Percentiles rank a stretch among this genome's conserved stretches.
phyloP scores from a whole-genome alignment of 306 rosid genomes.

The Acacia confusa region DNA sequence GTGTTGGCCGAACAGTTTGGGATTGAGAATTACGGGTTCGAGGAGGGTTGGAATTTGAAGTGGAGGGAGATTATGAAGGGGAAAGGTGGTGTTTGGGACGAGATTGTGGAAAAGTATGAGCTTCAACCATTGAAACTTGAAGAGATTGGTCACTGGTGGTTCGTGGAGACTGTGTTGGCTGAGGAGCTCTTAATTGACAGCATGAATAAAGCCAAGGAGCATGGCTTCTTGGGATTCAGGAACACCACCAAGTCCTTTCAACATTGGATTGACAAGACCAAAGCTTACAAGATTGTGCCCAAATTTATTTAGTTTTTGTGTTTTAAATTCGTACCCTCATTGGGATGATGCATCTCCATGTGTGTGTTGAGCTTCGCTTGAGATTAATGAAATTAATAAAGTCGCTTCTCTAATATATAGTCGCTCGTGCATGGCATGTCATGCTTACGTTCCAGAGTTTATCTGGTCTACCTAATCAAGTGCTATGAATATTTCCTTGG shows the following conservation, averaged over 20 bases:
- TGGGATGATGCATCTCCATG: background rate
- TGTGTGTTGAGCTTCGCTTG: background rate
- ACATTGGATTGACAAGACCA: conserved; percentile 53
- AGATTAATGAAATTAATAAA: background rate
- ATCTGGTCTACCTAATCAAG: background rate
- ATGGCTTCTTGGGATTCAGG: conserved; percentile 70
- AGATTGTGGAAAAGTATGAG: conserved; percentile 52
- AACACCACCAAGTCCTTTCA: conserved; percentile 49
- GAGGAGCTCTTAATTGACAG: conserved; percentile 23
- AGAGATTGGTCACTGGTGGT: conserved; percentile 62
- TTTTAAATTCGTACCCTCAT: background rate
- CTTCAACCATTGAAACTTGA: conserved; percentile 42
- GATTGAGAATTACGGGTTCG: conserved; percentile 54
- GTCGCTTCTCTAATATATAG: background rate
- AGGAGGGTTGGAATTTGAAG: conserved; percentile 37
- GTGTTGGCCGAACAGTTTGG: conserved; percentile 55
- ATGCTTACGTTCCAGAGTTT: background rate
- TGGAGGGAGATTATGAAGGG: conserved; percentile 56
- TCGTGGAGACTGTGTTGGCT: conserved; percentile 36
- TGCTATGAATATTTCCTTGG: no score
- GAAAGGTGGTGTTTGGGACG: conserved; percentile 57
- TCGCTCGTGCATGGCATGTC: background rate
- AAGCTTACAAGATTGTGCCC: conserved; percentile 57
- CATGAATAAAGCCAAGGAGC: conserved; percentile 72
- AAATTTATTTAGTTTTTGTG: background rate